These are phyloP conservation scores for Carex pumila DNA, from an alignment of 176 grass and related monocot species.

Conservation along the genomic window DNA sequence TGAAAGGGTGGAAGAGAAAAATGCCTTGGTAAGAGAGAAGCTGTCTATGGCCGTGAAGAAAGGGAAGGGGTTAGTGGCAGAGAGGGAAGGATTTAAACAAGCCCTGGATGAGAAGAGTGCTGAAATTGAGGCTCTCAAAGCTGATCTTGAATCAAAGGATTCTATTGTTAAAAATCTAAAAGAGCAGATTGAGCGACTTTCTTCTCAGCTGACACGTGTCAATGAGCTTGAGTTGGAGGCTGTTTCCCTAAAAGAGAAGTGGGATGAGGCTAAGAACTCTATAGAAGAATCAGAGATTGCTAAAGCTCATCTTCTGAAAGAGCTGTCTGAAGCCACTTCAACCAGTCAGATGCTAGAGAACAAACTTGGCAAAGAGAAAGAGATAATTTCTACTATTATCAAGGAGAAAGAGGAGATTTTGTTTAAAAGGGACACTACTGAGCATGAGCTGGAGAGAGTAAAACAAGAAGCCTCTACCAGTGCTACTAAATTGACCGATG, in stretches of 20 bases:
- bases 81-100: slow-evolving; percentile 83
- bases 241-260: slow-evolving; percentile 43
- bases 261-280: slow-evolving; percentile 45
- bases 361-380: slow-evolving; percentile 50
- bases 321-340: slow-evolving; percentile 46
- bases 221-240: slow-evolving; percentile 51
- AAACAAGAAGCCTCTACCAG: slow-evolving; percentile 48
- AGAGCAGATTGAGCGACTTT: slow-evolving; percentile 49
- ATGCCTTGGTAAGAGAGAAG: slow-evolving; percentile 88
- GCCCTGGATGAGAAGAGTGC: slow-evolving; percentile 40
- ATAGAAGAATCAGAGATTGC: slow-evolving; percentile 51
- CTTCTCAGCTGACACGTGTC: slow-evolving; percentile 33
- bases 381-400: slow-evolving; percentile 52
- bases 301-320: slow-evolving; percentile 46
- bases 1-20: slow-evolving; percentile 70
- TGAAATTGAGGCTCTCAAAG: slow-evolving; percentile 48
- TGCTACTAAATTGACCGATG: slow-evolving; percentile 57
- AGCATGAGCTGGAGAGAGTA: slow-evolving; percentile 76
- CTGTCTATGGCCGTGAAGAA: slow-evolving; percentile 96
- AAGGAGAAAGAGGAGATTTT: slow-evolving; percentile 63
- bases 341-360: slow-evolving; percentile 55
- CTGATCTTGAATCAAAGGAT: slow-evolving; percentile 49
- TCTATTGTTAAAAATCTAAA: slow-evolving; percentile 38
- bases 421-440: slow-evolving; percentile 33
- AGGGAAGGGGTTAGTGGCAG: slow-evolving; percentile 92